phyloP scores from a whole-genome alignment of 441 rosid species.

The Brassica hybrid region DNA sequence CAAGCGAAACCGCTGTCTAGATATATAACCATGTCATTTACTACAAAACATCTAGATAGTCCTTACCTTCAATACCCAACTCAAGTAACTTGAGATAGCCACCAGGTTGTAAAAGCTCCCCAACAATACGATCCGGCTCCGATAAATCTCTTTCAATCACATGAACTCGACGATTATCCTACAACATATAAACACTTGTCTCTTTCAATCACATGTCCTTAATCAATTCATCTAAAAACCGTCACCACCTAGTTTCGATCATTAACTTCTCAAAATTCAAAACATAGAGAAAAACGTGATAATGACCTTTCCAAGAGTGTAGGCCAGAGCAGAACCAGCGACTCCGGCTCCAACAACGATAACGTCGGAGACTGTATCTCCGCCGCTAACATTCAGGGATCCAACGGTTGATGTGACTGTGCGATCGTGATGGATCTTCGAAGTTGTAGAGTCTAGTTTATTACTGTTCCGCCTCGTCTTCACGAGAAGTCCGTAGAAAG shows the following conservation, averaged over 20 bases:
- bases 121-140: conserved; percentile 87
- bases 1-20: background rate
- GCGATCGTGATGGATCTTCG: conserved; percentile 38
- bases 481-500: conserved; percentile 43
- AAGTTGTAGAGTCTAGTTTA: conserved; percentile 2
- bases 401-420: conserved; percentile 47
- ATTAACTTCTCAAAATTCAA: background rate
- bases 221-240: conserved; percentile 1
- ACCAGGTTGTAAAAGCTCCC: conserved; percentile 90
- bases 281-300: background rate
- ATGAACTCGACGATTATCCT: conserved; percentile 81
- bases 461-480: conserved; percentile 31
- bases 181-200: background rate
- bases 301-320: conserved; percentile 78
- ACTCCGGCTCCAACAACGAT: conserved; percentile 85
- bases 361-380: conserved; percentile 50
- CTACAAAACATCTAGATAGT: conserved; percentile 7
- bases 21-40: background rate
- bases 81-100: conserved; percentile 84
- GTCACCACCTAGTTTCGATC: conserved; percentile 16
- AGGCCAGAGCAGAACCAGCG: conserved; percentile 86
- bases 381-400: conserved; percentile 46
- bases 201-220: background rate
- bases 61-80: conserved; percentile 78
- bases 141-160: conserved; percentile 85